Evolutionary conservation across 169 alveolate species (phyloP).

Genomic region (Plasmodium gaboni): DNA sequence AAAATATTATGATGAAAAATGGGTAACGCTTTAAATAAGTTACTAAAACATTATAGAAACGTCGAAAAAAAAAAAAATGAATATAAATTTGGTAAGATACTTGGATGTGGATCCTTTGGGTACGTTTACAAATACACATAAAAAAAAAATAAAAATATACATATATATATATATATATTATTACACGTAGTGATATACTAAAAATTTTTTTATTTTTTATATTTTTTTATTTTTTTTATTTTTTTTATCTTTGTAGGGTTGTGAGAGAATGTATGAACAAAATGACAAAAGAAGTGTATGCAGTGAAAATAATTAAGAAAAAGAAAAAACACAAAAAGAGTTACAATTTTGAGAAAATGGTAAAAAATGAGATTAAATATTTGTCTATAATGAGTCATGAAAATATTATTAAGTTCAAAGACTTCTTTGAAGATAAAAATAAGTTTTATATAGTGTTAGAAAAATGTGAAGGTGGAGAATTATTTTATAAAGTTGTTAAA

Average conservation of each 20-base stretch:
- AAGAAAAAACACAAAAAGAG: conserved; percentile 49
- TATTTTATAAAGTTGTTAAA: conserved; percentile 82
- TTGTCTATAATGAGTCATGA: conserved; percentile 77
- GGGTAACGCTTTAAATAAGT: conserved; percentile 53
- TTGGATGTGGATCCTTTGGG: conserved; percentile 73
- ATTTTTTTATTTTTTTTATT: background rate
- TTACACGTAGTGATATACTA: background rate
- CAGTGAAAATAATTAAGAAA: conserved; percentile 57
- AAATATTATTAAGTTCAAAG: conserved; percentile 78
- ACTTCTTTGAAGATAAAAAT: conserved; percentile 79
- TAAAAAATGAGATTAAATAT: conserved; percentile 58
- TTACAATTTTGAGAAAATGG: conserved; percentile 53
- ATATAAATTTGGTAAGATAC: conserved; percentile 46
- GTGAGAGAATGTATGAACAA: conserved; percentile 63
- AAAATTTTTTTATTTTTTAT: background rate
- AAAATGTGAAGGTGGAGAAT: conserved; percentile 88
- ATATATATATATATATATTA: too few relatives aligned
- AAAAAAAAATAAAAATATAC: too few relatives aligned
- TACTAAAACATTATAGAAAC: conserved; percentile 26
- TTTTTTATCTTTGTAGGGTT: conserved; percentile 7
- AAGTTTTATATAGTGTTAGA: conserved; percentile 84
- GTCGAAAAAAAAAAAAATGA: conserved; percentile 54
- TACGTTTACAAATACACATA: background rate
- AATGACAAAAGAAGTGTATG: conserved; percentile 54
- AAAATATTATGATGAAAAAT: conserved; percentile 29